Base-by-base conservation (phyloP, 768 basidiomycete species). In the Suillus paluster region DNA sequence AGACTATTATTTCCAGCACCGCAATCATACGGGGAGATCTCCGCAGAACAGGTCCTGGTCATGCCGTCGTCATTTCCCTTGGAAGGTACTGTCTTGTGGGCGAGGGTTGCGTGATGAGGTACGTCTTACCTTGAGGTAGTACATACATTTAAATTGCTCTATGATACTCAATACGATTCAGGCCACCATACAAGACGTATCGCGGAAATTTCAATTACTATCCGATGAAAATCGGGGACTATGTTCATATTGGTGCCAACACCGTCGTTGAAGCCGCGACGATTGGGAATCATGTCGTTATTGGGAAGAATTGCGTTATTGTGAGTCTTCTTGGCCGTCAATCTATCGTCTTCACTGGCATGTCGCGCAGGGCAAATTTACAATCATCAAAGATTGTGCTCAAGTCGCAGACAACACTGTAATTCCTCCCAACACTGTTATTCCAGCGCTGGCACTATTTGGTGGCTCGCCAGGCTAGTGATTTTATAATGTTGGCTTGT, bases 221-320 rank as follows among this genome's bases (percentile, higher is more conserved):
- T 70, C 97, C 97, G 6, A 94, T 98, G 89, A 95, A 96, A 73
- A 88, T 99, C 11, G 94, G 94, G 3, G 96, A 99, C 76, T 88
- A 94, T 71, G 97, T 99, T 25, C 90, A 97, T 64, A 93, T 99
- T 49, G 97, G 96, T 17, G 86, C 91, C n/a, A 85, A 86, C 66
- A 86, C 85, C 46, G 87, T 99, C 58, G 84, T 99, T 23, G 97
- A 99, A 77, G 97, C 97, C 1, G 95, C 96, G 0, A 91, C 89
- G 2, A 95, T 99, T 54, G 97, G 97, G 4, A 94, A 90, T 69
- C 89, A 95, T 66, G 95, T 97, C 54, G 88, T 95, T 71, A 97
- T 99, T 61, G 97, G 97, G 44, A 93, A 92, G 79, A 94, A 94
- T 71, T 97, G 96, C 71, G 87, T 99, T 64, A 93, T 99, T 66